Conservation (phyloP, 345 rosid genomes). For the Gossypium thurberi region DNA sequence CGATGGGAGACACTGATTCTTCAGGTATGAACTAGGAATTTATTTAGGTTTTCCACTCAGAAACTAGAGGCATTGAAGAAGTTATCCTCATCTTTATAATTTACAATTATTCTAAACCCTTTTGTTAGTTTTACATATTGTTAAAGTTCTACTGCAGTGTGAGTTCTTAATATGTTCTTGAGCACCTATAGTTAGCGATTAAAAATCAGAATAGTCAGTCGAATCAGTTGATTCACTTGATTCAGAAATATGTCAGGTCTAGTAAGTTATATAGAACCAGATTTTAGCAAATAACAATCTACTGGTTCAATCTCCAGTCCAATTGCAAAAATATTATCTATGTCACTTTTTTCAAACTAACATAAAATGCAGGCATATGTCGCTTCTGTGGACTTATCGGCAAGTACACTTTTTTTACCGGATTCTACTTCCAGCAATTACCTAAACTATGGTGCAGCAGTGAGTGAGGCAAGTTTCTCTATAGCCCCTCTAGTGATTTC, state of each 20-base stretch:
- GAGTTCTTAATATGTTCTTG: too few species aligned
- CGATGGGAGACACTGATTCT: constrained; percentile 60
- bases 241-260: too few species aligned
- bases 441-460: constrained; percentile 87
- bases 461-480: constrained; percentile 76
- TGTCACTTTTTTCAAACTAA: neutral
- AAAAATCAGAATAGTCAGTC: too few species aligned
- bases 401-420: constrained; percentile 50
- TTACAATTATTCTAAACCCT: too few species aligned
- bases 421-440: constrained; percentile 41
- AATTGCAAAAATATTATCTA: neutral
- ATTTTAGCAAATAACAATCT: neutral
- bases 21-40: constrained; percentile 40
- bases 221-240: too few species aligned
- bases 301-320: neutral
- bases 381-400: constrained; percentile 54
- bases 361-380: constrained; percentile 50
- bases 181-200: too few species aligned
- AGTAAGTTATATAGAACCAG: too few species aligned
- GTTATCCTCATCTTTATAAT: too few species aligned
- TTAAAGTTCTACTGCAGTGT: too few species aligned
- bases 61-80: neutral
- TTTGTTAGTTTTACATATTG: neutral
- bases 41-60: neutral
- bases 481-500: neutral